phyloP scores from a whole-genome alignment of 768 basidiomycete genomes.

The Ramaria sp. region DNA sequence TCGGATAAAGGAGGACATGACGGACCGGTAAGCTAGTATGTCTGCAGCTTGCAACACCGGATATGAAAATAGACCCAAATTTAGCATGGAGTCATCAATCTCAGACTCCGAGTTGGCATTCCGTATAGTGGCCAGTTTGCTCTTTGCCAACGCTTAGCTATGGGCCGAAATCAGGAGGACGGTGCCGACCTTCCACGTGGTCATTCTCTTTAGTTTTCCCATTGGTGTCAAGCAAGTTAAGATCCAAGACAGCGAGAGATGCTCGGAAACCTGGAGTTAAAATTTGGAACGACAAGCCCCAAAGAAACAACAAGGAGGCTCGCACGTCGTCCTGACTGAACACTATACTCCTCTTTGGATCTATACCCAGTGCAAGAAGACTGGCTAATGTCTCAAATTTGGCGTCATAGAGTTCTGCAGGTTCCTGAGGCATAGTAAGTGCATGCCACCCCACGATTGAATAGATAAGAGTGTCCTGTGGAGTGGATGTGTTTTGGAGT shows the following conservation, averaged over 20 bases:
- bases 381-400: slow-evolving; percentile 57
- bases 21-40: slow-evolving; percentile 74
- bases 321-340: slow-evolving; percentile 88
- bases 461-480: slow-evolving; percentile 61
- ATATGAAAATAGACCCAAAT: slow-evolving; percentile 83
- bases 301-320: slow-evolving; percentile 8
- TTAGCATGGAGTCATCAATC: slow-evolving; percentile 72
- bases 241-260: slow-evolving; percentile 86
- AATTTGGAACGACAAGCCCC: background rate
- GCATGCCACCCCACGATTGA: slow-evolving; percentile 94
- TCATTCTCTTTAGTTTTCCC: slow-evolving; percentile 82
- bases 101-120: slow-evolving; percentile 69
- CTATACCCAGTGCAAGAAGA: slow-evolving; percentile 76
- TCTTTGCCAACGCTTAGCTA: slow-evolving; percentile 29
- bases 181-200: slow-evolving; percentile 80
- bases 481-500: slow-evolving; percentile 51
- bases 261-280: slow-evolving; percentile 56
- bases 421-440: slow-evolving; percentile 84
- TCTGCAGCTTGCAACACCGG: slow-evolving; percentile 93
- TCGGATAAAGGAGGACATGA: background rate
- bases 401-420: slow-evolving; percentile 45
- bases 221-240: slow-evolving; percentile 77
- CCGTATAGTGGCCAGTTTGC: slow-evolving; percentile 60
- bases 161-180: background rate
- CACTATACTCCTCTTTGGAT: slow-evolving; percentile 60